phyloP scores from a whole-genome alignment of 768 basidiomycete genomes.

The Mycena venus region DNA sequence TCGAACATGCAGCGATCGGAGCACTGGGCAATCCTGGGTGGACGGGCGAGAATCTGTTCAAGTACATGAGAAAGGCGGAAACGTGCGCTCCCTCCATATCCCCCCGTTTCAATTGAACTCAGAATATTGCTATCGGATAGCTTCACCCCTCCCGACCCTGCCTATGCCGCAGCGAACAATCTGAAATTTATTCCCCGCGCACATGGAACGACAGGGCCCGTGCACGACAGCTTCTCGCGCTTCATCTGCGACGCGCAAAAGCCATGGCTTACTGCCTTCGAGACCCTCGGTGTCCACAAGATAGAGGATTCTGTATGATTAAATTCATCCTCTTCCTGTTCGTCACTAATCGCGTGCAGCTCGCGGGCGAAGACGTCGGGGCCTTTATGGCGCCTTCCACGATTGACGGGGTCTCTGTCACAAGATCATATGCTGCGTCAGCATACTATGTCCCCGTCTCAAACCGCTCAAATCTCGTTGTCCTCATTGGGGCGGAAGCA shows the following conservation, averaged over 20 bases:
- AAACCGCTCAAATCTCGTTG: conserved; percentile 42
- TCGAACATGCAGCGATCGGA: conserved; percentile 32
- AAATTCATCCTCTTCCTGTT: not conserved
- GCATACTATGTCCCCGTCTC: conserved; percentile 37
- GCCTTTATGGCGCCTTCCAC: conserved; percentile 1
- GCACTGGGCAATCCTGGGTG: conserved; percentile 51
- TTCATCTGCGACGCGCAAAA: conserved; percentile 14
- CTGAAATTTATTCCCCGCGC: conserved; percentile 1
- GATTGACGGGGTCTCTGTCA: not conserved
- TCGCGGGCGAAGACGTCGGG: not conserved
- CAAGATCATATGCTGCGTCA: conserved; percentile 20
- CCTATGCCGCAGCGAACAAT: not conserved
- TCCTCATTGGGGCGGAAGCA: conserved; percentile 36
- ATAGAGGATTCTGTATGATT: not conserved
- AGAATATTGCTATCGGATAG: not conserved
- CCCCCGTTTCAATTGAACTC: not conserved
- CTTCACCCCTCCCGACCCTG: conserved; percentile 15
- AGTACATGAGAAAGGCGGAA: conserved; percentile 42
- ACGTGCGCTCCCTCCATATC: conserved; percentile 27
- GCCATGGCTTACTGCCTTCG: conserved; percentile 1
- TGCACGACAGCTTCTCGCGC: conserved; percentile 14
- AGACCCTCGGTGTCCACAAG: not conserved
- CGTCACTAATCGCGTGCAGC: not conserved
- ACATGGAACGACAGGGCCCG: not conserved
- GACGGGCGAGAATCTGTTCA: conserved; percentile 46